Evolutionary conservation across 2,329 filamentous ascomycete species (phyloP).

Genomic region (Fusarium sterilihyphosum): DNA sequence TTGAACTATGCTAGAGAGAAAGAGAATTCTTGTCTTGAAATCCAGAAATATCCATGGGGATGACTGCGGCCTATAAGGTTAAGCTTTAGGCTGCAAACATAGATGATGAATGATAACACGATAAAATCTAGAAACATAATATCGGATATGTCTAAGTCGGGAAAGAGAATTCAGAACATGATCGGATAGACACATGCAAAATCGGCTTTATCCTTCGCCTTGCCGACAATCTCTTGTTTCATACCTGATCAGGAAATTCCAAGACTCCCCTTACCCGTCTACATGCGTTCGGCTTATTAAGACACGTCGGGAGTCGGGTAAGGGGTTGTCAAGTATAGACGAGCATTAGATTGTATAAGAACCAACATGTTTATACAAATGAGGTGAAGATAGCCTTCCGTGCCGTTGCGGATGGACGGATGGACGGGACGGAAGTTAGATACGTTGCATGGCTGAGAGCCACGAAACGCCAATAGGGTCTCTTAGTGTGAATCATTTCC

Average conservation of each 20-base stretch:
- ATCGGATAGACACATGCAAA: background rate
- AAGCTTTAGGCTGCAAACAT: too few species aligned
- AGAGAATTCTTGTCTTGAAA: too few species aligned
- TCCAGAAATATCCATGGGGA: too few species aligned
- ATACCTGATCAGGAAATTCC: background rate
- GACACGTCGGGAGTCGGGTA: background rate
- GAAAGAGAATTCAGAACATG: fast-evolving
- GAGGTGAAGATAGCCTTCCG: background rate
- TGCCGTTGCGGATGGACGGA: background rate
- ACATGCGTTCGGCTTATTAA: background rate
- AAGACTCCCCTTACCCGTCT: background rate
- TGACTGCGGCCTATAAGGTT: too few species aligned
- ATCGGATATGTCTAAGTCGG: background rate
- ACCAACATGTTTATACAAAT: background rate
- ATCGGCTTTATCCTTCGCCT: background rate
- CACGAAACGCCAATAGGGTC: background rate
- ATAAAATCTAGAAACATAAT: fast-evolving
- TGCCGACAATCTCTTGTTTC: background rate
- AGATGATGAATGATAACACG: too few species aligned
- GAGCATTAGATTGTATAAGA: background rate
- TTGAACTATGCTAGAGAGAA: background rate
- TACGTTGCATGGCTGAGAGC: background rate
- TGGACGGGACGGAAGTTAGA: background rate
- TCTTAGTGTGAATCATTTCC: background rate
- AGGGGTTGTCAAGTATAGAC: background rate